Evolutionary conservation across 208 protist species (phyloP), one percentile per base, ranked within the genome.

Genomic region (Kentomonas sorsogonicus): DNA sequence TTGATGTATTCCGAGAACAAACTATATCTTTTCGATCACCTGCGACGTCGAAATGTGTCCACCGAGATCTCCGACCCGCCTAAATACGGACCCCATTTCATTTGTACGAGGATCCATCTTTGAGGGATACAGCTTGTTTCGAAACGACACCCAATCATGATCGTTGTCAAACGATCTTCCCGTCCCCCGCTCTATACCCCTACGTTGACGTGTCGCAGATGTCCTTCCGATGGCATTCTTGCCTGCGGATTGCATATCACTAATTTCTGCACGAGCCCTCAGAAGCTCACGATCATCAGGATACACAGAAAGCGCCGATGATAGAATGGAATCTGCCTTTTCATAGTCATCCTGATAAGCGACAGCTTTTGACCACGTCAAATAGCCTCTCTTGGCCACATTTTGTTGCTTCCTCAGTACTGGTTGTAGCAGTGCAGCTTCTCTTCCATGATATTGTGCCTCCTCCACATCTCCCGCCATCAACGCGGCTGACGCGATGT

Each of bases 21-120:
- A 55, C 65, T 48, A 74, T 27, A 93, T 45, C 27, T 60, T 40
- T 43, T 94, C 87, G 51, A 73, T 75, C 9, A 81, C 86, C n/a
- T 76, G 73, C 16, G 83, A 89, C 11, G 80, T 91, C 6, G 83
- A 89, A 63, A 88, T 89, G 41, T 71, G 65, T 18, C 75, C 74
- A 30, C 83, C 81, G 41, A 90, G 57, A 46, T 91, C 81, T 29
- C 87, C 87, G 1, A 94, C 83, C 11, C 87, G 77, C 36, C 87
- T 58, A 64, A 94, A 94, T 3, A 90, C 83, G 20, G 87, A 91
- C 0, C 87, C 87, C 77, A 94, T 82, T 53, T 91, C 87, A 46
- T 88, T 90, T 0, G 60, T 83, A 10, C 61, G 60, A 30, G 83
- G 87, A 62, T 94, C 73, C 79, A 94, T 87, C 65, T 94, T 91